Percentiles rank a stretch among this genome's conserved stretches.
Conservation (phyloP, 2,329 filamentous ascomycete genomes). For the Phaeomoniella chlamydospora region DNA sequence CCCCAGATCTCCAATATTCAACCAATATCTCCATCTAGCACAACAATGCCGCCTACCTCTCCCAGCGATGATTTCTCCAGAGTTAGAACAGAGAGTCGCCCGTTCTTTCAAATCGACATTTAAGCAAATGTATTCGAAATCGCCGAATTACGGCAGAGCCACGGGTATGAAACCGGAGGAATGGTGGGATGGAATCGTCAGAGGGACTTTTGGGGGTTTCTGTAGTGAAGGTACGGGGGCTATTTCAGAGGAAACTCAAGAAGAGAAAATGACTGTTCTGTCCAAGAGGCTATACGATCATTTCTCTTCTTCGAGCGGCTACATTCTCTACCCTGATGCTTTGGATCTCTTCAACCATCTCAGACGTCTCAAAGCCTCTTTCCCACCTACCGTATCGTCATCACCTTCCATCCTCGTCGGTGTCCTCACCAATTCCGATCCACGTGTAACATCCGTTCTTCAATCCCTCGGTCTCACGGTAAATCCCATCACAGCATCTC, state of each 20-base stretch:
- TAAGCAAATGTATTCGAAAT: conserved; percentile 15
- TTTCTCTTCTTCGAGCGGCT: conserved; percentile 24
- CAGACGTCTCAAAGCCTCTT: conserved; percentile 9
- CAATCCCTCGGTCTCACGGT: conserved; percentile 22
- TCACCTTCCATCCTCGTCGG: conserved; percentile 22
- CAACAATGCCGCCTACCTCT: conserved; percentile 15
- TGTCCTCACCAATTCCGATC: conserved; percentile 31
- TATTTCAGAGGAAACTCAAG: conserved; percentile 6
- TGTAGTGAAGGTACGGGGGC: no score
- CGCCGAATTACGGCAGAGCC: conserved; percentile 29
- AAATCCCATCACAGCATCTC: conserved; percentile 10
- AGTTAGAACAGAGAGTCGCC: conserved; percentile 13
- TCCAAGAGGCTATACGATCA: conserved; percentile 19
- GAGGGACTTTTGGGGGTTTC: conserved; percentile 20
- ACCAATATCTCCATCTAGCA: conserved; percentile 24
- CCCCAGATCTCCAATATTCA: conserved; percentile 21
- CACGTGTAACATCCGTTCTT: conserved; percentile 24
- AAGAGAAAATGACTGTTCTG: conserved; percentile 15
- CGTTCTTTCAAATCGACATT: conserved; percentile 21
- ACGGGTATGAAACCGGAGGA: conserved; percentile 21
- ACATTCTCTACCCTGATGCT: conserved; percentile 25
- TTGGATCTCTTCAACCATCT: conserved; percentile 19
- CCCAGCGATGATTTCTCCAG: conserved; percentile 4
- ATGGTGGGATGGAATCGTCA: conserved; percentile 30
- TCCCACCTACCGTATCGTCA: conserved; percentile 4